Conservation (phyloP, 768 basidiomycete species). For the Suillus bovinus region DNA sequence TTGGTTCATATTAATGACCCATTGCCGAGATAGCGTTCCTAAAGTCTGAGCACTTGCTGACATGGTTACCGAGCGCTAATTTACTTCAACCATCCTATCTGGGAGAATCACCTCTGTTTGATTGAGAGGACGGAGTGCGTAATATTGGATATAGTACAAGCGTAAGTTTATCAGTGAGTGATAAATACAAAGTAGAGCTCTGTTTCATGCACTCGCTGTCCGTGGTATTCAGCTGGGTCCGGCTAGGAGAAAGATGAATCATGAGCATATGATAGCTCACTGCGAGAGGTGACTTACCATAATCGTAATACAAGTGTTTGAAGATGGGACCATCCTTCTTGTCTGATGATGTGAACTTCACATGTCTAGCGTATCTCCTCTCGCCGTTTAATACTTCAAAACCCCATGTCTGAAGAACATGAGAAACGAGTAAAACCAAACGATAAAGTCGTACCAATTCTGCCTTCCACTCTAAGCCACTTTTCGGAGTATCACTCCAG, state of each 20-base stretch:
- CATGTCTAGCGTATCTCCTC: slow-evolving; percentile 59
- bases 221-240: slow-evolving; percentile 16
- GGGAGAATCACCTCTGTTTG: not conserved
- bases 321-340: slow-evolving; percentile 52
- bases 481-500: slow-evolving; percentile 65
- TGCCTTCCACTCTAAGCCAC: slow-evolving; percentile 58
- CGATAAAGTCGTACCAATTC: slow-evolving; percentile 49
- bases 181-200: not conserved
- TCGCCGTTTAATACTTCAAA: slow-evolving; percentile 58
- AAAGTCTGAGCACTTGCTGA: not conserved
- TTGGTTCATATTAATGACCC: not conserved
- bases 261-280: slow-evolving; percentile 10
- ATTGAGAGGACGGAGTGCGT: not conserved
- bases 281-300: slow-evolving; percentile 46
- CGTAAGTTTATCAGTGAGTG: not conserved
- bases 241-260: slow-evolving; percentile 17
- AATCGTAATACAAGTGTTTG: slow-evolving; percentile 64
- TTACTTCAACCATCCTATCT: not conserved
- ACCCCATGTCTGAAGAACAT: slow-evolving; percentile 52
- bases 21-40: not conserved
- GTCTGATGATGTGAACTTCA: slow-evolving; percentile 62
- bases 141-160: not conserved
- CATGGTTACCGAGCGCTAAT: not conserved
- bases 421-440: not conserved
- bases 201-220: too few relatives aligned